Evolutionary conservation across 208 protist species (phyloP).

Genomic region (Trypanosoma congolense): DNA sequence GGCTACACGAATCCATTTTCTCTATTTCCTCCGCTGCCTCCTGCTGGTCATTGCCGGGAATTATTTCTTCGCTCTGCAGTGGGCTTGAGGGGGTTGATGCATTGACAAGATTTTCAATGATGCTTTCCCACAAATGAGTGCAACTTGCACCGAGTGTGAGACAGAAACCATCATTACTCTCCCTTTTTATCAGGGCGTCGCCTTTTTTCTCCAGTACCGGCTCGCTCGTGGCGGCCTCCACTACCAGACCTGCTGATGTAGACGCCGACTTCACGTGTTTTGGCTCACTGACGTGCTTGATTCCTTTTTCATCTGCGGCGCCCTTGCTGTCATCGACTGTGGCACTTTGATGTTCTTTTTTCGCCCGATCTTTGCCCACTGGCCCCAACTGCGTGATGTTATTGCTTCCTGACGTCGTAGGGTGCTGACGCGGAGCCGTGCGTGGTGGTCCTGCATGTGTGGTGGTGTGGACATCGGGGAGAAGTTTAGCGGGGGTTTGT

Average conservation of each 20-base stretch:
- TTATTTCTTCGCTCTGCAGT: too few species aligned
- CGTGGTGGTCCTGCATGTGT: not conserved
- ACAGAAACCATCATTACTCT: not conserved
- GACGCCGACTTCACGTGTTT: too few species aligned
- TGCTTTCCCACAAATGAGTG: not conserved
- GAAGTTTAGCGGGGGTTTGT: not conserved
- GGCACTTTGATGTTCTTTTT: not conserved
- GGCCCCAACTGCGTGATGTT: not conserved
- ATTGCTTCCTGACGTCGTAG: not conserved
- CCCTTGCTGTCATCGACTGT: not conserved
- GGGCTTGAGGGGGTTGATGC: too few species aligned
- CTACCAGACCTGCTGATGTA: too few species aligned
- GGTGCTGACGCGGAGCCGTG: not conserved
- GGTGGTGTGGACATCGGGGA: not conserved
- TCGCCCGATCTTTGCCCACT: not conserved
- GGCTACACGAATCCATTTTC: too few species aligned
- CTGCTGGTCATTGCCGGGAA: too few species aligned
- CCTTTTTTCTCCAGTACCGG: not conserved
- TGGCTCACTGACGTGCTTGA: not conserved
- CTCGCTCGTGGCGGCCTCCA: not conserved
- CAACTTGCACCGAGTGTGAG: not conserved
- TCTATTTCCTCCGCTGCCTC: not conserved
- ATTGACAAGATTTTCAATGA: not conserved
- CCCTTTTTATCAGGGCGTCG: not conserved
- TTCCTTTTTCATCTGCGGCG: not conserved